Base-by-base conservation (phyloP, 2,329 filamentous ascomycete species). In the Ceratocystis cubensis region DNA sequence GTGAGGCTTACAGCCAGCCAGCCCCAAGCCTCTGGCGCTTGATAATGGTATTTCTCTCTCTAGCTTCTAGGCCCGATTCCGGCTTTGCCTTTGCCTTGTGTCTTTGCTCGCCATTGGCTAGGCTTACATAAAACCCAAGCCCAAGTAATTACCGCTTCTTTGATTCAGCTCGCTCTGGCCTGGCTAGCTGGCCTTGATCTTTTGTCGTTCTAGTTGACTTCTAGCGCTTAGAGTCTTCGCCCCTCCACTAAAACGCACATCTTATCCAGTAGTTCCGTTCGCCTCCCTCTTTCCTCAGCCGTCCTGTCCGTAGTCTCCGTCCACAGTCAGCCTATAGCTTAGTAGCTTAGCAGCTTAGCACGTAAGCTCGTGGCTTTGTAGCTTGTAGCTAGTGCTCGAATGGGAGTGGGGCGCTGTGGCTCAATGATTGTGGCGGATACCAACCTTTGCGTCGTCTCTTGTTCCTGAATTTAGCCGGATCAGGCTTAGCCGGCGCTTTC, bases 381-480 rank as follows among this genome's bases (percentile, higher is more conserved):
- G 44, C 15, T 45, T 10, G 2, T 6, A 4, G 45, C 45, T 48
- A 20, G 33, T 37, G 8, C 33, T 8, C 2, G 37, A 41, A 13
- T 41, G 3, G 1, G 13, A 15, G 13, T 15, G 37, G 10, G 37
- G 37, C 10, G 13, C 37, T 48, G 46, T 48, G 46, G 46, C 46
- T n/a, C n/a, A 48, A 2, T 6, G 17, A 7, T 20, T 48, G 17
- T n/a, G 17, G 46, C 46, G 48, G n/a, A 25, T 15, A 41, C 10
- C 13, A 13, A n/a, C 48, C n/a, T 22, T 50, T 50, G 8, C 22
- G 3, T 30, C 17, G 5, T 1, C 53, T 33, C 2, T 30, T 59
- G 56, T 59, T 59, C 56, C 56, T 59, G 56, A 37, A 59, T 59
- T 59, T 59, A 59, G 56, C 56, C 56, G 28, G 56, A 59, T 33